Percentiles rank a stretch among this genome's conserved stretches.
Evolutionary conservation across 139 green algal species (phyloP).

Genomic region (Tetraselmis striata): DNA sequence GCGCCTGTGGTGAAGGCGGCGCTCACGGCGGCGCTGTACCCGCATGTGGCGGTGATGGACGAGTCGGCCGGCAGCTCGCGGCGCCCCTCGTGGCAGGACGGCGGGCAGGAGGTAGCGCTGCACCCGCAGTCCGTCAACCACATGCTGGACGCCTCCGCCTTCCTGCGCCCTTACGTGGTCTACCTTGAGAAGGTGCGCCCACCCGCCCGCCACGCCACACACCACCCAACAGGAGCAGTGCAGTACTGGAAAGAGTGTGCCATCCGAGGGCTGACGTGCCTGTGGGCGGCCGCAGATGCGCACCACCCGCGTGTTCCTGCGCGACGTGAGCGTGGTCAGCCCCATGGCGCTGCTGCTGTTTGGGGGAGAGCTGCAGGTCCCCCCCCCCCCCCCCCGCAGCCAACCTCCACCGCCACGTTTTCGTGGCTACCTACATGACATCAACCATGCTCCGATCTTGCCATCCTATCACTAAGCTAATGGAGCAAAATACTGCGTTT

Average conservation of each 20-base stretch:
- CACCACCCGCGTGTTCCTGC: constrained; percentile 67
- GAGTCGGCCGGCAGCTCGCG: constrained; percentile 23
- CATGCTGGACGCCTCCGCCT: constrained; percentile 31
- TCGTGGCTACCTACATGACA: too few relatives aligned
- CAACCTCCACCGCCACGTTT: too few relatives aligned
- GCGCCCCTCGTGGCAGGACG: constrained; percentile 45
- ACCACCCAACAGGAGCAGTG: too few relatives aligned
- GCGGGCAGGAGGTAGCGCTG: constrained; percentile 46
- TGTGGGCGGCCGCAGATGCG: constrained; percentile 67
- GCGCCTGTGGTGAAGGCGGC: constrained; percentile 55
- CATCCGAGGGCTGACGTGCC: too few relatives aligned
- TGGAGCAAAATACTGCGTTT: too few relatives aligned
- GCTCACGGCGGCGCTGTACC: constrained; percentile 77
- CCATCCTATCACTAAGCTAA: too few relatives aligned
- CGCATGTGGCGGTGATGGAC: constrained; percentile 73
- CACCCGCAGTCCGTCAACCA: constrained; percentile 62
- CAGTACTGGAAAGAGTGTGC: too few relatives aligned
- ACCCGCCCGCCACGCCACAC: too few relatives aligned
- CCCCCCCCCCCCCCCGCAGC: too few relatives aligned
- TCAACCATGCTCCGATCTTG: too few relatives aligned
- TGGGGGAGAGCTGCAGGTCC: constrained; percentile 53
- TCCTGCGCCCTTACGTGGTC: constrained; percentile 62
- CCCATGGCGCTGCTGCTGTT: constrained; percentile 83
- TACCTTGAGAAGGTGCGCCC: constrained; percentile 77
- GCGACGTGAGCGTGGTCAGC: constrained; percentile 72